A percentile compares a stretch with the other conserved stretches of the same genome.
phyloP scores from a whole-genome alignment of 202 grass and related monocot species.

The Cymbopogon flexuosus region DNA sequence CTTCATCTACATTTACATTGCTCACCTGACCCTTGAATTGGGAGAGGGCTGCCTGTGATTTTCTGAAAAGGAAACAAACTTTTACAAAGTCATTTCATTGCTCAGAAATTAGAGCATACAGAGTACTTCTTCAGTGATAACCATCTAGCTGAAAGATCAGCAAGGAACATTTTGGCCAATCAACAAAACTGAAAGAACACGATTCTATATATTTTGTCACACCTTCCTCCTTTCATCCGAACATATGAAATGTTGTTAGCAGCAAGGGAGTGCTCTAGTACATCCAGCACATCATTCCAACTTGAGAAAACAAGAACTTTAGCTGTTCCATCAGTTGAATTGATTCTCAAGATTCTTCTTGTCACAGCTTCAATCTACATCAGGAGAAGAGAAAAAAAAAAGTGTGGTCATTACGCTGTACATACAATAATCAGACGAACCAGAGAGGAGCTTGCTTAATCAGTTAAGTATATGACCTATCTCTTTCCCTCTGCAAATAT shows the following conservation, averaged over 20 bases:
- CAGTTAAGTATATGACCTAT: not conserved
- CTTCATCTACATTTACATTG: conserved; percentile 32
- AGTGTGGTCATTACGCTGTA: conserved; percentile 4
- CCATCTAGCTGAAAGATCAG: not conserved
- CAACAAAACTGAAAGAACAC: conserved; percentile 1
- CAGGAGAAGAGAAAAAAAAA: conserved; percentile 24
- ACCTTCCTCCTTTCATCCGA: conserved; percentile 99
- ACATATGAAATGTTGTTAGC: conserved; percentile 71
- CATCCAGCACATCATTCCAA: conserved; percentile 94
- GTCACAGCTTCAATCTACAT: conserved; percentile 79
- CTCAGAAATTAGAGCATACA: conserved; percentile 19
- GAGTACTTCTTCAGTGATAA: not conserved
- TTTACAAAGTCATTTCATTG: conserved; percentile 18
- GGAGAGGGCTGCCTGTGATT: conserved; percentile 72
- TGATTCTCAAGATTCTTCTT: conserved; percentile 86
- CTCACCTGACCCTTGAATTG: conserved; percentile 75
- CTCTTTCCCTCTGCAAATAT: not conserved
- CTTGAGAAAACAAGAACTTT: conserved; percentile 95
- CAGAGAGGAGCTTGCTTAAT: not conserved
- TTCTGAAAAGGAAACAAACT: conserved; percentile 42
- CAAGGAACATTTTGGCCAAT: conserved; percentile 2
- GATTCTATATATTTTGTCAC: conserved; percentile 21
- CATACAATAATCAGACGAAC: conserved; percentile 11
- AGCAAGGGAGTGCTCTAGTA: conserved; percentile 75
- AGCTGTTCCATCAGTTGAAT: conserved; percentile 51